These are phyloP conservation scores for Neoconidiobolus thromboides DNA, from an alignment of 371 early-diverging fungal genomes.

Conservation along the genomic window DNA sequence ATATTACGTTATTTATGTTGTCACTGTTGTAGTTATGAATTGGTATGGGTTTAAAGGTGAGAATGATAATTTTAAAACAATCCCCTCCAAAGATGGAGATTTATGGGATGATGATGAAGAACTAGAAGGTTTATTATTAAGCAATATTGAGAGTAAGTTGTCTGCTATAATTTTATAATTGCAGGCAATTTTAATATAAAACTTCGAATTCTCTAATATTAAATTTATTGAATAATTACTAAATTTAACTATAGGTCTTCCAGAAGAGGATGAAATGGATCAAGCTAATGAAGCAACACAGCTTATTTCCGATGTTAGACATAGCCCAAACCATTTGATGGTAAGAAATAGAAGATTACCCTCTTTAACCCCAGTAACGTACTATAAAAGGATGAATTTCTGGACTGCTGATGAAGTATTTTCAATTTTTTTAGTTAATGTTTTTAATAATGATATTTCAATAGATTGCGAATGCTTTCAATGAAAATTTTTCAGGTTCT, in stretches of 20 bases:
- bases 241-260: background rate
- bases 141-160: constrained; percentile 22
- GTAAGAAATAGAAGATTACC: background rate
- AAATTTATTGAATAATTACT: background rate
- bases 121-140: constrained; percentile 17
- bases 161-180: background rate
- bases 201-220: background rate
- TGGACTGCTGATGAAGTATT: constrained; percentile 4
- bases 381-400: constrained; percentile 5
- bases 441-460: background rate
- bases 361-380: constrained; percentile 1
- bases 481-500: background rate
- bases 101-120: constrained; percentile 10
- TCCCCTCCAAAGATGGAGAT: constrained; percentile 23
- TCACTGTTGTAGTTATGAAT: constrained; percentile 32
- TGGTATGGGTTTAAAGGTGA: constrained; percentile 18
- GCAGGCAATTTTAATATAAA: background rate
- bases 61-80: constrained; percentile 18
- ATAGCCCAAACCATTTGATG: background rate
- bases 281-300: background rate
- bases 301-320: background rate
- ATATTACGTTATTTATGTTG: constrained; percentile 32
- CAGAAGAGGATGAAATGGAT: background rate
- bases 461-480: background rate
- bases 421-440: background rate